These are phyloP conservation scores for Fusarium sp. DNA, from an alignment of 2,329 filamentous ascomycete genomes.

Conservation along the genomic window DNA sequence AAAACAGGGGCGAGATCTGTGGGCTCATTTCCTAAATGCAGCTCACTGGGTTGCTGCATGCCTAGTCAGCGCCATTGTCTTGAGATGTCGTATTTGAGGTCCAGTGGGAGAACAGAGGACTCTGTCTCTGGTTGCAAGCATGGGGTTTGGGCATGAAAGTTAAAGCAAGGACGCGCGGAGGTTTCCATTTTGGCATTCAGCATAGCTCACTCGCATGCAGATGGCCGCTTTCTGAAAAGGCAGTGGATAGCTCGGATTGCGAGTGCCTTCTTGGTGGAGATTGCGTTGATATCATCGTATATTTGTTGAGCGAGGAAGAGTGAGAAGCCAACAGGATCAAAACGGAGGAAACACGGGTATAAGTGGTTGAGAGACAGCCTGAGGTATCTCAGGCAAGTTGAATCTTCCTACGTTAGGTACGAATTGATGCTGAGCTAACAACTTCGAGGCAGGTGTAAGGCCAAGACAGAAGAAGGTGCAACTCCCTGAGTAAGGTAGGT, in stretches of 20 bases:
- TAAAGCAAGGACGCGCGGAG: slow-evolving; percentile 4
- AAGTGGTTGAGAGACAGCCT: background rate
- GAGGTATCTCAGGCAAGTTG: background rate
- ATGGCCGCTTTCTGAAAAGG: slow-evolving; percentile 20
- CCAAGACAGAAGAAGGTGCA: background rate
- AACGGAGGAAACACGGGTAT: background rate
- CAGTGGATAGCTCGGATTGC: slow-evolving; percentile 10
- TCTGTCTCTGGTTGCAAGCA: background rate
- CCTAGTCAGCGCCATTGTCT: slow-evolving; percentile 31
- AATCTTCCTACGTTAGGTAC: background rate
- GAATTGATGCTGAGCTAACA: background rate
- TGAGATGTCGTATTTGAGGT: slow-evolving; percentile 4
- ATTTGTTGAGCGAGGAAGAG: slow-evolving; percentile 7
- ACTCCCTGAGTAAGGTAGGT: background rate
- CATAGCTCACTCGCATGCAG: slow-evolving; percentile 18
- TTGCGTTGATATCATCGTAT: slow-evolving; percentile 3
- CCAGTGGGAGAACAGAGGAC: background rate
- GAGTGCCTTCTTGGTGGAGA: slow-evolving; percentile 26
- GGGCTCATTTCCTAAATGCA: slow-evolving; percentile 8
- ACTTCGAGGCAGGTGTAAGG: background rate
- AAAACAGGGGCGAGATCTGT: slow-evolving; percentile 5
- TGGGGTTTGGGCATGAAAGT: background rate
- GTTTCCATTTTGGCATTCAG: slow-evolving; percentile 11
- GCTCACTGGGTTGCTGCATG: slow-evolving; percentile 12
- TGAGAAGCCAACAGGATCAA: background rate